A percentile compares a stretch with the other conserved stretches of the same genome.
phyloP scores from a whole-genome alignment of 2,329 filamentous ascomycete species.

The Tolypocladium paradoxum region DNA sequence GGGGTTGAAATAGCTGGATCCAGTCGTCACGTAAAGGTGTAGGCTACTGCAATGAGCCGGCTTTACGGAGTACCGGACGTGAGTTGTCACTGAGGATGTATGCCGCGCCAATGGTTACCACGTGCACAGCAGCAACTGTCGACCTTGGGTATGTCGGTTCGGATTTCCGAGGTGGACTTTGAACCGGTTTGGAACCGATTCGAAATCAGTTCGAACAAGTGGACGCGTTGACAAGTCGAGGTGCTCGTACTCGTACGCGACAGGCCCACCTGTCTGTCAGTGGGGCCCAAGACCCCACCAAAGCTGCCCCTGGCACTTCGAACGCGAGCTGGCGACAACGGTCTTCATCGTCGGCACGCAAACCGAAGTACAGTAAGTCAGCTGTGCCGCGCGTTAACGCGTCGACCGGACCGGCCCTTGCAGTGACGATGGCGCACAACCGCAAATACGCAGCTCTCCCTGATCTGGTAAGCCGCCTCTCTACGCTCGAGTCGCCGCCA shows the following conservation, averaged over 20 bases:
- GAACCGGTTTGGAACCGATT: not conserved
- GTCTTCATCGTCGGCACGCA: not conserved
- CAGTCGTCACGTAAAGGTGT: not conserved
- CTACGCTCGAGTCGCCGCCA: constrained; percentile 1
- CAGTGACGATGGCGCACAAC: constrained; percentile 53
- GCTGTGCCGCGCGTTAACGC: not conserved
- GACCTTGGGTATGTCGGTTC: not conserved
- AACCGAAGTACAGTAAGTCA: not conserved
- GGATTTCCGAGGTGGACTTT: not conserved
- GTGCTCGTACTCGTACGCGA: not conserved
- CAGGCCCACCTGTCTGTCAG: not conserved
- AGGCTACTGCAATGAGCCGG: not conserved
- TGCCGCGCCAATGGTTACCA: not conserved
- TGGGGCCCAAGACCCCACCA: not conserved
- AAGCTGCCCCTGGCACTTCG: no score
- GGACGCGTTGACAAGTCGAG: not conserved
- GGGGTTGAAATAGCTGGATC: not conserved
- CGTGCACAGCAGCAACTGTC: not conserved
- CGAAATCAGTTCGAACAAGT: not conserved
- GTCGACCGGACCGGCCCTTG: not conserved
- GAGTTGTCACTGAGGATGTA: not conserved
- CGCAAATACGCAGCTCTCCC: constrained; percentile 75
- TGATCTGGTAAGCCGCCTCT: constrained; percentile 49
- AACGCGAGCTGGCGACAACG: not conserved
- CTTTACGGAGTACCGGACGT: not conserved